These are phyloP conservation scores for Annulohypoxylon truncatum DNA, from an alignment of 2,329 filamentous ascomycete genomes.

Conservation along the genomic window DNA sequence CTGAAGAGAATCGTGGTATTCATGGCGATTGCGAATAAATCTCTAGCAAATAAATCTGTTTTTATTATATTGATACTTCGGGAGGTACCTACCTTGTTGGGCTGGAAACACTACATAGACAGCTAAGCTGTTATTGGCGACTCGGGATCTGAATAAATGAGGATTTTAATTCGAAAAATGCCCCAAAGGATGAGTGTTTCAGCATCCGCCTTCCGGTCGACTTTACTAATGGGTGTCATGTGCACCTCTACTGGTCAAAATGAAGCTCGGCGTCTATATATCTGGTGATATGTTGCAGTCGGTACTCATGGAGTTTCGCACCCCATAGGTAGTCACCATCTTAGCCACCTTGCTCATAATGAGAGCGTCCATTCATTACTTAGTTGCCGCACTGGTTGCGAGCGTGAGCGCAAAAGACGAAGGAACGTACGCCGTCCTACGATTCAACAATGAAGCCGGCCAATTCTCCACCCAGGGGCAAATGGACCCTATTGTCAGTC, in stretches of 20 bases:
- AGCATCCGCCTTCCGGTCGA: background rate
- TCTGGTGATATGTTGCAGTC: background rate
- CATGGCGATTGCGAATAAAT: background rate
- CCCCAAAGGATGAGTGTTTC: constrained; percentile 22
- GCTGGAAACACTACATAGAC: background rate
- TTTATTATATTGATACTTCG: background rate
- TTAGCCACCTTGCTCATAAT: constrained; percentile 21
- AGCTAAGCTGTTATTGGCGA: background rate
- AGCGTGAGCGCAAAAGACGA: constrained; percentile 20
- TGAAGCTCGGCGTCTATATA: constrained; percentile 13
- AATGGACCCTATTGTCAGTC: constrained; percentile 74
- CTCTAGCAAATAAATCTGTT: background rate
- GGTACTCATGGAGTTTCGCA: background rate
- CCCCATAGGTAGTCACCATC: background rate
- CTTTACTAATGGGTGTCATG: background rate
- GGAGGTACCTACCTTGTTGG: constrained; percentile 17
- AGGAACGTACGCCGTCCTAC: constrained; percentile 73
- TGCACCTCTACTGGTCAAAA: background rate
- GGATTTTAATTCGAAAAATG: constrained; percentile 6
- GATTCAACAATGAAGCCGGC: constrained; percentile 68
- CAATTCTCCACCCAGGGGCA: constrained; percentile 68
- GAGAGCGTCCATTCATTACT: constrained; percentile 23
- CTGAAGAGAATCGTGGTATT: background rate
- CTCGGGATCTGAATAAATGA: background rate
- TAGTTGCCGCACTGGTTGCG: constrained; percentile 23